phyloP scores from a whole-genome alignment of 768 basidiomycete species.

The Dioszegia aurantiaca region DNA sequence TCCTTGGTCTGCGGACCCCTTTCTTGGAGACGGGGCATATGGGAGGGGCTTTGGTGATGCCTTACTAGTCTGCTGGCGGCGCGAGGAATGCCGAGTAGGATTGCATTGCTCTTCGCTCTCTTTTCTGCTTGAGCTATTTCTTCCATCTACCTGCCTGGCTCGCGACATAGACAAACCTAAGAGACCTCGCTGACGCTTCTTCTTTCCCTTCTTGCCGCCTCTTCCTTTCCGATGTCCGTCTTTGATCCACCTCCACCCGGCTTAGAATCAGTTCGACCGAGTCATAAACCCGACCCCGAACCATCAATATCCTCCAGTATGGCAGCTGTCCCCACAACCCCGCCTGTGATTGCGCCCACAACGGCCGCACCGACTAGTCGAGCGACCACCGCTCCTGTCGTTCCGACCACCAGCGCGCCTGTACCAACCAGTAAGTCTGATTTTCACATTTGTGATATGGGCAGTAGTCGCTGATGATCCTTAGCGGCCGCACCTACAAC shows the following conservation, averaged over 20 bases:
- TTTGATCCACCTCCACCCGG: conserved; percentile 7
- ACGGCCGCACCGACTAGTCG: background rate
- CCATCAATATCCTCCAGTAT: background rate
- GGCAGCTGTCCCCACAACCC: conserved; percentile 2
- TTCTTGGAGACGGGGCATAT: too few relatives aligned
- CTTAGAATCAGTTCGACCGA: conserved; percentile 3
- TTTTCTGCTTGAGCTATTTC: too few relatives aligned
- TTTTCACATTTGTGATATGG: too few relatives aligned
- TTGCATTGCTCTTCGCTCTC: too few relatives aligned
- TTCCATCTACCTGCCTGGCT: too few relatives aligned
- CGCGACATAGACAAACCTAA: background rate
- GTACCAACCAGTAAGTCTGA: too few relatives aligned
- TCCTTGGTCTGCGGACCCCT: too few relatives aligned
- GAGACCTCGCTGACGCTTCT: conserved; percentile 1
- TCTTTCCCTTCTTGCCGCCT: background rate
- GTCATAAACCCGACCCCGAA: conserved; percentile 3
- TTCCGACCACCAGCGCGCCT: background rate
- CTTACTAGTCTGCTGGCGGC: too few relatives aligned
- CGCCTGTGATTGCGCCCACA: background rate
- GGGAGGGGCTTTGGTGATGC: too few relatives aligned
- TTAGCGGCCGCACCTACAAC: conserved; percentile 2
- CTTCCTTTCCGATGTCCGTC: background rate
- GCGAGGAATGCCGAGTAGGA: too few relatives aligned
- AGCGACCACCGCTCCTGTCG: background rate
- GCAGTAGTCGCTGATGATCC: too few relatives aligned